phyloP scores from a whole-genome alignment of 2,329 filamentous ascomycete genomes.

The Calonectria naviculata region DNA sequence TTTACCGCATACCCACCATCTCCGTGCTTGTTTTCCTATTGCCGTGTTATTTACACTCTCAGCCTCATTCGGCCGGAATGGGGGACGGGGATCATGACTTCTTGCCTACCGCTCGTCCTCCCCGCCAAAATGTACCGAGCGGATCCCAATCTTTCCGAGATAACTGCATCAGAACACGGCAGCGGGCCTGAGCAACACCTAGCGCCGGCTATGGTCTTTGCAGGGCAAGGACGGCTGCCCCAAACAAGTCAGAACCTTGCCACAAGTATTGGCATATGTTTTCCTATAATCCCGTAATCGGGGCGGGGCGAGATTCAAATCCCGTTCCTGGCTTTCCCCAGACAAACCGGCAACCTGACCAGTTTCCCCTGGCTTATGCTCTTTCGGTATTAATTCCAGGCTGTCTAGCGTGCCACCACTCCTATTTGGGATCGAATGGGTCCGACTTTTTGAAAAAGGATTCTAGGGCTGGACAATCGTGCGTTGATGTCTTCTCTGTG shows the following conservation, averaged over 20 bases:
- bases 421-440: not conserved
- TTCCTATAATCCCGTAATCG: not conserved
- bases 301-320: not conserved
- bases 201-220: not conserved
- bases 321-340: not conserved
- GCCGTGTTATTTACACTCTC: conserved; percentile 3
- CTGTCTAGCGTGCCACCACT: not conserved
- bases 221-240: not conserved
- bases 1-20: not conserved
- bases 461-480: not conserved
- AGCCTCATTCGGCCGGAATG: not conserved
- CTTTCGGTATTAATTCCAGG: not conserved
- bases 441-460: not conserved
- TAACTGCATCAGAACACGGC: not conserved
- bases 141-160: conserved; percentile 3
- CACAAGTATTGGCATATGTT: not conserved
- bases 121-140: not conserved
- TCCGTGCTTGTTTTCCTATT: not conserved
- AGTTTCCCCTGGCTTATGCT: not conserved
- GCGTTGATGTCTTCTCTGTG: not conserved
- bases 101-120: not conserved
- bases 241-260: not conserved
- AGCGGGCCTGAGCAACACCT: not conserved
- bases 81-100: not conserved
- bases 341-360: not conserved